Percentiles rank a stretch among this genome's conserved stretches.
These are phyloP conservation scores for Penicillium sclerotiorum DNA, from an alignment of 2,329 filamentous ascomycete species.

Conservation along the genomic window DNA sequence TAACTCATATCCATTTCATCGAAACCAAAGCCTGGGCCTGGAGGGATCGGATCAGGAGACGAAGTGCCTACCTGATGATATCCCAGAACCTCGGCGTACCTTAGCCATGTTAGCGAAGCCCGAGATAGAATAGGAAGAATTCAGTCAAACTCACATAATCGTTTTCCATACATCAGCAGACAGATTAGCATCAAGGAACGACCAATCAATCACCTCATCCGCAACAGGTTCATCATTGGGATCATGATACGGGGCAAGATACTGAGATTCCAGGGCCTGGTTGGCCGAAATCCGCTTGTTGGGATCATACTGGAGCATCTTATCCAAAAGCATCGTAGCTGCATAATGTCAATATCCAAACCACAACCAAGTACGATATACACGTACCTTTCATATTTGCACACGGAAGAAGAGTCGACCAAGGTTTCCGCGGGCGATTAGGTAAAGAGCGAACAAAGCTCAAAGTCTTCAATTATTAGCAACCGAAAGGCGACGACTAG, in stretches of 20 bases:
- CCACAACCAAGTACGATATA: background rate
- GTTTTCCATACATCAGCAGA: conserved; percentile 99
- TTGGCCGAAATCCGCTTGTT: conserved; percentile 87
- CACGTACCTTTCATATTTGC: conserved; percentile 75
- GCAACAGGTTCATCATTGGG: conserved; percentile 92
- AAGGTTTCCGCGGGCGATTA: conserved; percentile 84
- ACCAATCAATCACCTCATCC: conserved; percentile 98
- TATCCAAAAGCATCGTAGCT: conserved; percentile 91
- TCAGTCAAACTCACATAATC: conserved; percentile 76
- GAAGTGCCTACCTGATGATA: conserved; percentile 16
- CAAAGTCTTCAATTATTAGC: conserved; percentile 67
- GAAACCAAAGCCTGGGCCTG: no score
- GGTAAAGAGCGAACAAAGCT: conserved; percentile 96
- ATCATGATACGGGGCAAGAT: conserved; percentile 95
- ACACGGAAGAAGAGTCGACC: conserved; percentile 89
- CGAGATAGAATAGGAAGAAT: background rate
- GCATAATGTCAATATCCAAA: conserved; percentile 12
- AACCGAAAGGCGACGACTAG: background rate
- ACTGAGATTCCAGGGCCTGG: conserved; percentile 83
- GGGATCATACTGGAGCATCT: conserved; percentile 96
- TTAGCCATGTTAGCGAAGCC: conserved; percentile 1
- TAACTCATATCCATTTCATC: conserved; percentile 14
- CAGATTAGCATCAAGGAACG: conserved; percentile 94
- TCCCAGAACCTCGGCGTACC: conserved; percentile 20
- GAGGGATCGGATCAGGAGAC: background rate